Base-by-base conservation (phyloP, 805 yeast species). In the Lachancea fermentati region DNA sequence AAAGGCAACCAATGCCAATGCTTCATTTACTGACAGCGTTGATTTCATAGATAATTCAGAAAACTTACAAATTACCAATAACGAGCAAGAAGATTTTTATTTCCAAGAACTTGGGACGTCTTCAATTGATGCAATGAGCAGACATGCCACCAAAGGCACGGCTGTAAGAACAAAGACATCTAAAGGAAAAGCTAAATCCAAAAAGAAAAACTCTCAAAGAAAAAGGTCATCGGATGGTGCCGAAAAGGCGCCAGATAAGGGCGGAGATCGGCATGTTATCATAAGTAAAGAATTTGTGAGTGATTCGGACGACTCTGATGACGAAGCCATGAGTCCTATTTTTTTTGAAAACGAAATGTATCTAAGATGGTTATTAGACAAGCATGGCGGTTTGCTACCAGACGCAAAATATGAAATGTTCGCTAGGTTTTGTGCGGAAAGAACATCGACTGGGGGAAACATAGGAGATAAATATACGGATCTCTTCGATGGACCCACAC, bases 301-400 rank as follows among this genome's bases (percentile, higher is more conserved):
- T 36, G 65, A 61, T 37, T 60, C 66, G 17, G 47, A 43, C 19
- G 65, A 60, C 13, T 56, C 52, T 19, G 55, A 50, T 6, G 63
- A 52, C 4, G 55, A 53, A 15, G 51, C 46, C 3, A 36, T 51
- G 22, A 47, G 49, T 26, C 48, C 62, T 5, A 42, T 55, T 5
- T 60, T 60, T 32, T 62, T 54, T 43, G 65, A 62, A 43, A 62
- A 62, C 42, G 67, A 62, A 44, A 54, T 54, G 53, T 61, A 54
- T 34, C 42, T 59, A 57, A 58, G 65, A 36, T 54, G 48, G 44
- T 37, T 61, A 34, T 44, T 59, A 3, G 62, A 61, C 42, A 54
- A 45, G 30, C 41, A 55, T 35, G 32, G 43, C 19, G 63, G 65
- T 2, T 49, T 47, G 17, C 39, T 61, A 6, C 42, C 63, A 2